phyloP scores from a whole-genome alignment of 2,329 filamentous ascomycete genomes.

The Geoglossum cookeanum region DNA sequence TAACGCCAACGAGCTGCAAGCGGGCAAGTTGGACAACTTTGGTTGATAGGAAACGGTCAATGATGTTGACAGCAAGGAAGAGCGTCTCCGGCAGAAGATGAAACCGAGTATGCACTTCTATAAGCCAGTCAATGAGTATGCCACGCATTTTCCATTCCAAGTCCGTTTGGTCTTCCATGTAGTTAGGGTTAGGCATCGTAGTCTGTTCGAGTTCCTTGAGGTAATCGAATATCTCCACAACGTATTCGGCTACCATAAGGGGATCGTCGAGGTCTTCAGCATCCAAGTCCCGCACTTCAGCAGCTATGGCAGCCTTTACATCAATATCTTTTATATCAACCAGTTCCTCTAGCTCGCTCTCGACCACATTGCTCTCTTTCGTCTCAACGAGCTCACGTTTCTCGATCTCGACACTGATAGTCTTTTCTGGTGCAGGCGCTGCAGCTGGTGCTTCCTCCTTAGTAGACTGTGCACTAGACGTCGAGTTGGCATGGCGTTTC shows the following conservation, averaged over 20 bases:
- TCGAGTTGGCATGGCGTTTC: constrained; percentile 40
- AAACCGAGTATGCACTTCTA: constrained; percentile 95
- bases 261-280: constrained; percentile 81
- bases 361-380: constrained; percentile 15
- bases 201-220: constrained; percentile 65
- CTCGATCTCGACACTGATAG: constrained; percentile 33
- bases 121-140: constrained; percentile 93
- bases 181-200: constrained; percentile 74
- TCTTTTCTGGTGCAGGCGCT: constrained; percentile 38
- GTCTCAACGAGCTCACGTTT: constrained; percentile 22
- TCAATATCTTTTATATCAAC: constrained; percentile 7
- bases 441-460: constrained; percentile 32
- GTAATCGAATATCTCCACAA: constrained; percentile 94
- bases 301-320: constrained; percentile 2
- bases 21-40: constrained; percentile 94
- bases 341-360: constrained; percentile 13
- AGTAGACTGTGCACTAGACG: constrained; percentile 31
- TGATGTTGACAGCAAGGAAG: constrained; percentile 94
- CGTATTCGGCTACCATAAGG: constrained; percentile 94
- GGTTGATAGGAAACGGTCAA: constrained; percentile 87
- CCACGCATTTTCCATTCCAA: constrained; percentile 98
- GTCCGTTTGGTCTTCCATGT: constrained; percentile 89
- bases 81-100: constrained; percentile 88
- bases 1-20: constrained; percentile 89
- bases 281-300: constrained; percentile 43